These are phyloP conservation scores for Rosa rugosa DNA, from an alignment of 306 rosid species.

Conservation along the genomic window DNA sequence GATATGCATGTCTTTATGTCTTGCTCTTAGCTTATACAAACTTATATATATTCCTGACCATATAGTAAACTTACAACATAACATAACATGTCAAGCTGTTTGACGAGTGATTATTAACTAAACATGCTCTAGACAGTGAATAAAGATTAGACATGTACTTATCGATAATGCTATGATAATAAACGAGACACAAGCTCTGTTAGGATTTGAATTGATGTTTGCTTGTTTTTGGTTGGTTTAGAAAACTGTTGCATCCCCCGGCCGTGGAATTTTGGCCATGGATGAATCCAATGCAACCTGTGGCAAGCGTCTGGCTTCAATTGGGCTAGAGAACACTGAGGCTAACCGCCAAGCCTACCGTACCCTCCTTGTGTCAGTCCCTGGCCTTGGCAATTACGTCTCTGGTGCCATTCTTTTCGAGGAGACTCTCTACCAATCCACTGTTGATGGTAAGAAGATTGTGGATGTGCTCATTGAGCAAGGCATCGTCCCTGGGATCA, in stretches of 20 bases:
- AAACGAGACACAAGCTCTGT: neutral
- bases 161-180: neutral
- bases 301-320: constrained; percentile 93
- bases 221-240: constrained; percentile 21
- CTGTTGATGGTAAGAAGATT: constrained; percentile 74
- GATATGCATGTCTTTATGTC: neutral
- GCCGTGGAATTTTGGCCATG: constrained; percentile 95
- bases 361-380: constrained; percentile 69
- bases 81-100: neutral
- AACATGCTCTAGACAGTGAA: neutral
- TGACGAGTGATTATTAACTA: neutral
- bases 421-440: constrained; percentile 96
- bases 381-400: constrained; percentile 73
- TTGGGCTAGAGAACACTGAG: constrained; percentile 89
- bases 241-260: constrained; percentile 87
- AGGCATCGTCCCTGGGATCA: constrained; percentile 78
- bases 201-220: neutral
- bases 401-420: constrained; percentile 92
- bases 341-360: constrained; percentile 93
- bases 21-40: neutral
- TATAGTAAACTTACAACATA: neutral
- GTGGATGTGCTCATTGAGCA: constrained; percentile 72
- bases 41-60: neutral
- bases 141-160: neutral
- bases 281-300: constrained; percentile 92